Evolutionary conservation across 441 rosid species (phyloP), one percentile per base, ranked within the genome.

Genomic region (Isatis lusitanica): DNA sequence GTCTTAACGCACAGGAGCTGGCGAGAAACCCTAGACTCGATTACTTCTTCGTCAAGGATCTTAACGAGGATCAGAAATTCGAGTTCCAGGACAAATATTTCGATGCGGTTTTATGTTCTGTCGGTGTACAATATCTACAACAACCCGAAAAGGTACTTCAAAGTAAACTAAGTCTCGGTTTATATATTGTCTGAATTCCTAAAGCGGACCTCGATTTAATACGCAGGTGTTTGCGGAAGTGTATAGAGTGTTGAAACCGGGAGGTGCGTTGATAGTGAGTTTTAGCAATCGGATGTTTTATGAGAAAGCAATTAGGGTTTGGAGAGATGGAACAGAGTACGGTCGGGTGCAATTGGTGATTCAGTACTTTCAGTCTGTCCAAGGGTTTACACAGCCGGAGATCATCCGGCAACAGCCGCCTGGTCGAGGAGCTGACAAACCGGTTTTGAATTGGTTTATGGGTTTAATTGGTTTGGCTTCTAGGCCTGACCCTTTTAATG

Each of bases 211-310:
- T 75, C 12, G 2, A 57, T 28, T 17, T n/a, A 7, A 31, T 42
- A 4, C 1, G 42, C 66, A 89, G 97, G 92, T 88, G 60, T 91
- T 92, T 78, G 87, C 88, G 13, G 85, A 92, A 74, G 86, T 90
- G 74, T 87, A 82, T 72, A 77, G 95, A 38, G 88, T 89, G 66
- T 80, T 94, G 21, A 88, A 83, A 77, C 92, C 95, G 0, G 98
- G 97, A 71, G 97, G 98, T 11, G 76, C 83, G 17, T 83, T 89
- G 66, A 85, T 92, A 18, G 93, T 85, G 66, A 88, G 97, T 84
- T 92, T 94, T 59, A 94, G 97, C 92, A 94, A 88, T 75, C 76
- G 97, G 36, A 81, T 92, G 81, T 94, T 94, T 81, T 90, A 89
- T 56, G 97, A 94, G 82, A 94, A 94, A 84, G 97, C 94, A 31